A percentile compares a stretch with the other conserved stretches of the same genome.
phyloP scores from a whole-genome alignment of 352 stramenopile species.

The Phytophthora citricola region DNA sequence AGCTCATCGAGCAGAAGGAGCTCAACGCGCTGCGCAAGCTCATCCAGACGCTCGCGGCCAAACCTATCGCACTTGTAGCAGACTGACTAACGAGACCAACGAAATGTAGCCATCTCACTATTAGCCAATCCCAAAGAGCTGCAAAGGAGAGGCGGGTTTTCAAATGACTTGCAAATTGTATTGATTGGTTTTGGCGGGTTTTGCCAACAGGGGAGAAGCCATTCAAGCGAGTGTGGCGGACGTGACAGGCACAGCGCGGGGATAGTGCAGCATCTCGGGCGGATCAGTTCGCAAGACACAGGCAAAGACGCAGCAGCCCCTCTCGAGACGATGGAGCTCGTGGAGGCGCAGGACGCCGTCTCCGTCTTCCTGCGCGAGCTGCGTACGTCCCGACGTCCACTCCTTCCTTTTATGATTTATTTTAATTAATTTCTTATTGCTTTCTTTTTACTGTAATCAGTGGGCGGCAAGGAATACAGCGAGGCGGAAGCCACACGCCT shows the following conservation, averaged over 20 bases:
- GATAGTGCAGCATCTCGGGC: conserved; percentile 16
- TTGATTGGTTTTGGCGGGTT: not conserved
- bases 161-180: conserved; percentile 28
- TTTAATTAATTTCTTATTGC: conserved; percentile 1
- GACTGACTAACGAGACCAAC: not conserved
- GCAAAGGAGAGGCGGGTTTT: conserved; percentile 25
- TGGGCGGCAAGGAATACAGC: conserved; percentile 71
- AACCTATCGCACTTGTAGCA: conserved; percentile 21
- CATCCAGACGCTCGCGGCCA: conserved; percentile 63
- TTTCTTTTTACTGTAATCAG: conserved; percentile 20
- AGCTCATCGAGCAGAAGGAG: conserved; percentile 94
- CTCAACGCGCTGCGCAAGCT: conserved; percentile 94
- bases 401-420: not conserved
- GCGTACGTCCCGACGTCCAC: conserved; percentile 29
- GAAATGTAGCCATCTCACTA: conserved; percentile 46
- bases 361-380: conserved; percentile 56
- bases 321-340: conserved; percentile 34
- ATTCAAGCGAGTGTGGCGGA: conserved; percentile 32
- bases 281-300: conserved; percentile 32
- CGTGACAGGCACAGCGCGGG: conserved; percentile 14
- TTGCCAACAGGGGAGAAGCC: conserved; percentile 13
- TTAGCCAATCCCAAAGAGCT: conserved; percentile 33
- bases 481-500: conserved; percentile 63
- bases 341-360: conserved; percentile 37
- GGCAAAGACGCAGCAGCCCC: conserved; percentile 9